Evolutionary conservation across 2,329 filamentous ascomycete genomes (phyloP), one percentile per base, ranked within the genome.

Genomic region (Penicillium polonicum): DNA sequence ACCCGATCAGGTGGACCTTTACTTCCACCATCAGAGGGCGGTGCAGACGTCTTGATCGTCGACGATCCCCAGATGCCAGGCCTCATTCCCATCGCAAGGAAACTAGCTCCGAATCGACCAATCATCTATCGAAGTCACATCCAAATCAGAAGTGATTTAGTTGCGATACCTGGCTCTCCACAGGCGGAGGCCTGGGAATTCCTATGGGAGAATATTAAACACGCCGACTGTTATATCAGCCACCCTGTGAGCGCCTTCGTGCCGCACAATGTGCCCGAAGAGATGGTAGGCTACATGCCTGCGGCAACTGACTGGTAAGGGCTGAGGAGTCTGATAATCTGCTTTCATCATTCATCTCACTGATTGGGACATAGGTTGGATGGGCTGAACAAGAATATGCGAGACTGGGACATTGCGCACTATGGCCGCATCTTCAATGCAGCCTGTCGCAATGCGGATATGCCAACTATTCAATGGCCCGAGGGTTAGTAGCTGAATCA

Each of bases 21-120:
- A 12, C 80, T 81, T 2, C 75, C 84, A 33, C 82, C 84, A 0
- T 80, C 83, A 23, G 81, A 90, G 50, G 90, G 89, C 13, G 90
- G 90, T 60, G 90, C 89, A 10, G 86, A 93, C 72, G 78, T 93
- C 33, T 82, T 94, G 59, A 81, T 93, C 60, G 85, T 93, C 52
- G 90, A 94, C 66, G 90, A 94, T 65, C 89, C 90, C 2, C 90
- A 94, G 73, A 93, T 93, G 90, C 89, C 90, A 3, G 85, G 84
- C 6, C 79, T 94, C 38, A 90, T 93, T 53, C 86, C 87, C 4
- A 78, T 93, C 35, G 88, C 91, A 68, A 93, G 92, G 75, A 77
- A 83, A 57, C 59, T 82, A 7, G 89, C 89, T 1, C 88, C 89
- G 1, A 73, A 87, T n/a, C 84, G 90, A 13, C 90, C 90, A 0